Evolutionary conservation across 768 basidiomycete genomes (phyloP).

Genomic region (Leccinellum luteum): DNA sequence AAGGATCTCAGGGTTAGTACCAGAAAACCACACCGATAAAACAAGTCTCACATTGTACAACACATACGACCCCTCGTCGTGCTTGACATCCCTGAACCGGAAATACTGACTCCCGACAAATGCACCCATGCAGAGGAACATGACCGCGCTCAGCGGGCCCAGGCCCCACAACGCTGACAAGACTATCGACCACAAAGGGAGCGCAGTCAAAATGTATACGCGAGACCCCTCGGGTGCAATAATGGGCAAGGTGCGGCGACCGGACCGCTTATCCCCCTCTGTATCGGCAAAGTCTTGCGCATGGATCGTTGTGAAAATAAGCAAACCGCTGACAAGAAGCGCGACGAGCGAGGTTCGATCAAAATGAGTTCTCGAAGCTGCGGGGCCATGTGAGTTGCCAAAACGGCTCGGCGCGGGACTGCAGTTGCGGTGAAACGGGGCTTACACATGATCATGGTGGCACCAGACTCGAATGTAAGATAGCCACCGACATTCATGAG

Average conservation of each 20-base stretch:
- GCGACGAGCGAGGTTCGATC: slow-evolving; percentile 17
- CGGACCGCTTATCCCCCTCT: slow-evolving; percentile 28
- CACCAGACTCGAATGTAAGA: slow-evolving; percentile 34
- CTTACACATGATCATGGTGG: slow-evolving; percentile 30
- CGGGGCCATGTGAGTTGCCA: too few relatives aligned
- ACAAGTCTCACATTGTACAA: slow-evolving; percentile 15
- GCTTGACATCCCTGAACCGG: slow-evolving; percentile 5
- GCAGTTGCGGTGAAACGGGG: background rate
- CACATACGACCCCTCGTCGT: slow-evolving; percentile 9
- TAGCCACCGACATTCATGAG: slow-evolving; percentile 33
- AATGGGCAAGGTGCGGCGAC: slow-evolving; percentile 33
- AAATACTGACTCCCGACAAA: slow-evolving; percentile 19
- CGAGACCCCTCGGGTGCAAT: slow-evolving; percentile 15
- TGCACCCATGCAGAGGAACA: slow-evolving; percentile 8
- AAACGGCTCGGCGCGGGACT: background rate
- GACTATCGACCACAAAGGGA: slow-evolving; percentile 10
- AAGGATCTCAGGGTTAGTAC: background rate
- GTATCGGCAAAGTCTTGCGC: slow-evolving; percentile 36
- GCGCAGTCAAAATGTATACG: slow-evolving; percentile 9
- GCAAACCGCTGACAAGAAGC: slow-evolving; percentile 25
- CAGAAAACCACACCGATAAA: background rate
- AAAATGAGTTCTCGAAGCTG: slow-evolving; percentile 5
- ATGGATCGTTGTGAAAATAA: slow-evolving; percentile 38
- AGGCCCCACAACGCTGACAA: slow-evolving; percentile 8
- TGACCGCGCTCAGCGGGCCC: slow-evolving; percentile 5